Conservation (phyloP, 2,329 filamentous ascomycete genomes). For the Xylaria sp. region DNA sequence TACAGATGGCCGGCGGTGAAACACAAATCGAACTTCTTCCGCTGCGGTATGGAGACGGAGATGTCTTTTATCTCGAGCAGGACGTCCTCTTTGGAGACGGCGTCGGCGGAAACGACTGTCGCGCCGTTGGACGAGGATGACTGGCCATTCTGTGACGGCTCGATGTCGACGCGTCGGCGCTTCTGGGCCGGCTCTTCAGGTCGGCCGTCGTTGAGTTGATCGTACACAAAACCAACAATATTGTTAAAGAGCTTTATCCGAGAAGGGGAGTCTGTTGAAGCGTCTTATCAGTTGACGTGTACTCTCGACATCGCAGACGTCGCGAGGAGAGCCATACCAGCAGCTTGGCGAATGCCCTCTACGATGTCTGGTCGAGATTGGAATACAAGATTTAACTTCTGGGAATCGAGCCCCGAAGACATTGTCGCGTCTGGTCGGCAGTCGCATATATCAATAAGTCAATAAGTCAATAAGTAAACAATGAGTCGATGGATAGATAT, state of each 20-base stretch:
- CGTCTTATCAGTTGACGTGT: constrained; percentile 6
- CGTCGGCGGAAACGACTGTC: constrained; percentile 47
- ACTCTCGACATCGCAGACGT: not conserved
- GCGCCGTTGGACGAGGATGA: constrained; percentile 41
- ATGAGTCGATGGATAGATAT: not conserved
- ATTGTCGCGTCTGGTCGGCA: constrained; percentile 47
- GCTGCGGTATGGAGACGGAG: constrained; percentile 73
- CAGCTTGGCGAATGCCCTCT: constrained; percentile 62
- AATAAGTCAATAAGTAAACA: not conserved
- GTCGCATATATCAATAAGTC: constrained; percentile 14
- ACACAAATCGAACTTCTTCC: constrained; percentile 75
- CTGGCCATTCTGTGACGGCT: constrained; percentile 46
- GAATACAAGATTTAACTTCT: constrained; percentile 65
- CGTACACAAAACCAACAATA: constrained; percentile 63
- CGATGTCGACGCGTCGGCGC: constrained; percentile 63
- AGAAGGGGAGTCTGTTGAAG: constrained; percentile 60
- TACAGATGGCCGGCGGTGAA: constrained; percentile 71
- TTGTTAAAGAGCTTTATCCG: constrained; percentile 66
- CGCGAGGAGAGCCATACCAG: constrained; percentile 55
- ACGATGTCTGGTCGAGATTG: constrained; percentile 67
- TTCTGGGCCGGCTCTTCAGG: constrained; percentile 61
- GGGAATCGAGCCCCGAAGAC: constrained; percentile 59
- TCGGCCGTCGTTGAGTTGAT: constrained; percentile 52
- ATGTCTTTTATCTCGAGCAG: constrained; percentile 73
- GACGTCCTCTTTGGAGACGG: constrained; percentile 62